Conservation (phyloP, 1,139 yeast genomes). For the Kluyveromyces sp. region DNA sequence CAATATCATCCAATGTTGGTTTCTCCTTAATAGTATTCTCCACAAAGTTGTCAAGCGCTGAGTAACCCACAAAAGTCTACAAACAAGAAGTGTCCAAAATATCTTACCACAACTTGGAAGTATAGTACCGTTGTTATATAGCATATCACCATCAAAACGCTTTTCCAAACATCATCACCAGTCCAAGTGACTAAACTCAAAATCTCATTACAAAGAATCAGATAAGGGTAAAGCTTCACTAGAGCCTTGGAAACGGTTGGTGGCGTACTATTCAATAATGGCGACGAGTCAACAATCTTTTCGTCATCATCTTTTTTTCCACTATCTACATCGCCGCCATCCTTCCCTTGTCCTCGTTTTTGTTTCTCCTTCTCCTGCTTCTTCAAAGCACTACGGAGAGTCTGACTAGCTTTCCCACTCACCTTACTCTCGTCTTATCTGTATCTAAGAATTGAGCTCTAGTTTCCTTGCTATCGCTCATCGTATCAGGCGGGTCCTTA, state of each 20-base stretch:
- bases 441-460: slow-evolving; percentile 26
- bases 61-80: slow-evolving; percentile 64
- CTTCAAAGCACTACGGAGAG: slow-evolving; percentile 25
- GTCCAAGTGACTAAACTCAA: slow-evolving; percentile 87
- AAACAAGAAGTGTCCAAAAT: slow-evolving; percentile 71
- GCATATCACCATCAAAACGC: slow-evolving; percentile 51
- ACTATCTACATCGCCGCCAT: not conserved
- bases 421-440: slow-evolving; percentile 16
- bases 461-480: slow-evolving; percentile 12
- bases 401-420: slow-evolving; percentile 25
- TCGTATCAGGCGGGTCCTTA: not conserved
- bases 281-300: slow-evolving; percentile 37
- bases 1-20: slow-evolving; percentile 84
- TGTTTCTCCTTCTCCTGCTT: slow-evolving; percentile 6
- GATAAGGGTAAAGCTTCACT: slow-evolving; percentile 74
- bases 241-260: slow-evolving; percentile 83
- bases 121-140: slow-evolving; percentile 60
- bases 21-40: slow-evolving; percentile 49
- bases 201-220: slow-evolving; percentile 60
- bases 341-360: not conserved
- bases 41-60: slow-evolving; percentile 47
- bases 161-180: slow-evolving; percentile 72
- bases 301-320: slow-evolving; percentile 9
- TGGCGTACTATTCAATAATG: slow-evolving; percentile 74
- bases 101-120: slow-evolving; percentile 63